Percentiles rank a stretch among this genome's conserved stretches.
Conservation (phyloP, 2,329 filamentous ascomycete species). For the Byssochlamys sp. region DNA sequence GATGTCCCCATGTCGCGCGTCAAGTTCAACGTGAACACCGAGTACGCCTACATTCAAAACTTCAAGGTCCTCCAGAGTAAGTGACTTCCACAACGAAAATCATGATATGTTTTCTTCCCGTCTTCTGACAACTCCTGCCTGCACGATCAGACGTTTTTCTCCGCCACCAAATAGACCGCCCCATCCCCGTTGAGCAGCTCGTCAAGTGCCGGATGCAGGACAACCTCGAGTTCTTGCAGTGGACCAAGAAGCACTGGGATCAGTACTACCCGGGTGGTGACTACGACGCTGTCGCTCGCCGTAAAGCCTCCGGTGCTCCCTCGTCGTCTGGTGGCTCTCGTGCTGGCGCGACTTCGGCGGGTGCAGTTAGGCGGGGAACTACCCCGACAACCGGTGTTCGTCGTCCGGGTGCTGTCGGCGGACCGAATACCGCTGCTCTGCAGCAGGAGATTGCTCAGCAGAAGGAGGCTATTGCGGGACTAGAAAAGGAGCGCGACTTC, state of each 20-base stretch:
- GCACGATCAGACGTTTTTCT: conserved; percentile 60
- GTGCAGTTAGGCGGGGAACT: conserved; percentile 47
- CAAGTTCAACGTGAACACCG: conserved; percentile 95
- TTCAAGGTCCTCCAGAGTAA: conserved; percentile 95
- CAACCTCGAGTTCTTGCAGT: conserved; percentile 97
- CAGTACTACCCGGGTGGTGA: conserved; percentile 95
- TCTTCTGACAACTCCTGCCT: conserved; percentile 1
- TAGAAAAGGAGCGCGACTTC: conserved; percentile 95
- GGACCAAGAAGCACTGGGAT: conserved; percentile 94
- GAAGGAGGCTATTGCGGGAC: conserved; percentile 87
- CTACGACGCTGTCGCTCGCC: conserved; percentile 78
- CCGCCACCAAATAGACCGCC: conserved; percentile 79
- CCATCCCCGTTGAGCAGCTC: conserved; percentile 76
- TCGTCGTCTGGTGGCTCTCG: conserved; percentile 41
- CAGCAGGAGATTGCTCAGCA: conserved; percentile 77
- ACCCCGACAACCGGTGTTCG: conserved; percentile 51
- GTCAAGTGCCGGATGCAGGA: conserved; percentile 99
- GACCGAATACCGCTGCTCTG: conserved; percentile 60
- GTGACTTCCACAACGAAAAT: conserved; percentile 20
- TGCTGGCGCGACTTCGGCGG: conserved; percentile 37
- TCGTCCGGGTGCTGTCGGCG: conserved; percentile 38
- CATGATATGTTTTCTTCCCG: neutral
- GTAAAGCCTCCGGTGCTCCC: conserved; percentile 64
- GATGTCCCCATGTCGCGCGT: conserved; percentile 91
- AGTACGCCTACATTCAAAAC: conserved; percentile 96